phyloP scores from a whole-genome alignment of 2,329 filamentous ascomycete species.

The Eurotiales sp. region DNA sequence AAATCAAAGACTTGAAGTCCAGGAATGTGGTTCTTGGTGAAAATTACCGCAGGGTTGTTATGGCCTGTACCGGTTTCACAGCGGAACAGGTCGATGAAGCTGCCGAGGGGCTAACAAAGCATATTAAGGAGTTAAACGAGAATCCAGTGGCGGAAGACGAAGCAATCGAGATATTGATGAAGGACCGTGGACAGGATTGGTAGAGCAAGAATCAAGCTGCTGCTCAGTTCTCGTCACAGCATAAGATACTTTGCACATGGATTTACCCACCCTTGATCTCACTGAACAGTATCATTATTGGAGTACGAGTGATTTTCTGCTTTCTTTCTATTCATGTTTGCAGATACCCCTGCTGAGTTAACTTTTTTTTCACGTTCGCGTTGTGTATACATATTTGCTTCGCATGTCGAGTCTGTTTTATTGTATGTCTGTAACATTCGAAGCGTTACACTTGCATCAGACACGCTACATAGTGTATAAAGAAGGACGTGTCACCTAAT shows the following conservation, averaged over 20 bases:
- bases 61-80: constrained; percentile 75
- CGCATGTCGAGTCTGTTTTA: not conserved
- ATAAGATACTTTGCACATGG: not conserved
- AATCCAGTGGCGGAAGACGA: constrained; percentile 42
- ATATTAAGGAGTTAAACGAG: constrained; percentile 76
- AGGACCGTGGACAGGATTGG: constrained; percentile 44
- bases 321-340: constrained; percentile 2
- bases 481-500: too few relatives aligned
- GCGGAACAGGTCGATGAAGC: constrained; percentile 77
- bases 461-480: too few relatives aligned
- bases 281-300: constrained; percentile 2
- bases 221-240: not conserved
- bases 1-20: constrained; percentile 68
- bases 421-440: too few relatives aligned
- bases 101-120: constrained; percentile 74
- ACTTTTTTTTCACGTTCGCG: not conserved
- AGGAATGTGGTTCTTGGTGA: constrained; percentile 79
- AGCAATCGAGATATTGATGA: constrained; percentile 44
- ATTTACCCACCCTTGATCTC: not conserved
- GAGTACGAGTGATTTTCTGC: constrained; percentile 1
- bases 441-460: too few relatives aligned
- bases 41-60: constrained; percentile 84
- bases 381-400: constrained; percentile 5
- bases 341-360: constrained; percentile 13
- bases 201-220: constrained; percentile 18